Evolutionary conservation across 1,284 basidiomycete genomes (phyloP), one percentile per base, ranked within the genome.

Genomic region (Sanghuangporus baumii): DNA sequence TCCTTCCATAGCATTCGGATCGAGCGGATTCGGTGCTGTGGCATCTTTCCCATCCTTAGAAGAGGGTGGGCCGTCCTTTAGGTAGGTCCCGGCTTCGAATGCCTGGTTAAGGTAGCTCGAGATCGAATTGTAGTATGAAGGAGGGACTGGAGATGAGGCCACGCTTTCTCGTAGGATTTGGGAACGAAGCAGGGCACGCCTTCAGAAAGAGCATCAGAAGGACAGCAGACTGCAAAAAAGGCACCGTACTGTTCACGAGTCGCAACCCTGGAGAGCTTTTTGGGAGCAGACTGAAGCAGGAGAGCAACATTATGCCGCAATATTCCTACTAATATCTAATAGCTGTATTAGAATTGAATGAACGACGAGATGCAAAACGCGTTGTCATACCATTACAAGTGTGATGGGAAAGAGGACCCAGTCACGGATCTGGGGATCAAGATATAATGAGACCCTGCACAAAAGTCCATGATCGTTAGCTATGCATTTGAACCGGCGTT

Each of bases 321-420:
- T 57, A 99, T 81, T 36, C 97, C 97, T 57, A 98, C 96, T 46
- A 99, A 81, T 67, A 99, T 90, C 93, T 95, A 69, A 58, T 7
- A 46, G 9, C 11, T 57, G 38, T 41, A 12, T 40, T 18, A 54
- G 47, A 31, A 23, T 43, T 5, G 23, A 55, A 55, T 48, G n/a
- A 47, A n/a, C 20, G 31, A 50, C 7, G 11, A 36, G 6, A 37
- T 12, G 7, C 59, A 64, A 64, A 54, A 36, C 9, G 16, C 18
- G 52, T 37, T 37, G 46, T 36, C 65, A 75, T 69, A 93, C 93
- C 95, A 99, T 98, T 75, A 99, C 95, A 67, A 98, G 79, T 52
- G 95, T 96, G 75, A 99, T 97, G 62, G 97, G 97, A 74, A 99
- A 92, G 63, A 99, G 78, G 51, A 99, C 94, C 91, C 91, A 94